phyloP scores from a whole-genome alignment of 306 rosid genomes.

The Dryas octopetala region DNA sequence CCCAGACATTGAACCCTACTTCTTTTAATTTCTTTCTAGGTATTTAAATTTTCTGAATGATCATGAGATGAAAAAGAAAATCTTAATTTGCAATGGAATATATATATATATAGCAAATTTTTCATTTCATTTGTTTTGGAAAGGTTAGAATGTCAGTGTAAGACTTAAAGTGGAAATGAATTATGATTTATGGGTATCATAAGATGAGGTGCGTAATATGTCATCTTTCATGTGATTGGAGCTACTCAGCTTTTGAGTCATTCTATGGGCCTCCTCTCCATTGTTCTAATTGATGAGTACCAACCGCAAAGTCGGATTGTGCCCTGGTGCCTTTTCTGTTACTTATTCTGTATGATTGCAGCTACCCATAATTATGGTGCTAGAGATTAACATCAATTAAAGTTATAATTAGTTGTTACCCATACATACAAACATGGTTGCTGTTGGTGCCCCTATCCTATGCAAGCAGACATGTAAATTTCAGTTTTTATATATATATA shows the following conservation, averaged over 20 bases:
- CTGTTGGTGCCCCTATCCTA: too few relatives aligned
- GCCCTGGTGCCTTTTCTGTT: conserved; percentile 6
- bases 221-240: not conserved
- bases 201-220: not conserved
- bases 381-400: not conserved
- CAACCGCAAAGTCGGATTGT: conserved; percentile 6
- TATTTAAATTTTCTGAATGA: not conserved
- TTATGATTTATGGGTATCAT: not conserved
- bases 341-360: not conserved
- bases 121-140: not conserved
- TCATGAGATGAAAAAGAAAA: not conserved
- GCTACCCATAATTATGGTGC: not conserved
- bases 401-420: too few relatives aligned
- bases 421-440: too few relatives aligned
- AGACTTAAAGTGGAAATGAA: conserved; percentile 9
- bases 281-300: conserved; percentile 2
- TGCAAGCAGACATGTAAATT: too few relatives aligned
- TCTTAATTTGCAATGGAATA: not conserved
- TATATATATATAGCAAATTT: not conserved
- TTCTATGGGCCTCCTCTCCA: not conserved
- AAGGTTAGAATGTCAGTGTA: not conserved
- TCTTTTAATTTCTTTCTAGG: not conserved
- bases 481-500: too few relatives aligned
- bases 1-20: conserved; percentile 2
- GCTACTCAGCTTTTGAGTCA: not conserved